Base-by-base conservation (phyloP, 495 filamentous ascomycete species). In the Lentithecium fluviatile region DNA sequence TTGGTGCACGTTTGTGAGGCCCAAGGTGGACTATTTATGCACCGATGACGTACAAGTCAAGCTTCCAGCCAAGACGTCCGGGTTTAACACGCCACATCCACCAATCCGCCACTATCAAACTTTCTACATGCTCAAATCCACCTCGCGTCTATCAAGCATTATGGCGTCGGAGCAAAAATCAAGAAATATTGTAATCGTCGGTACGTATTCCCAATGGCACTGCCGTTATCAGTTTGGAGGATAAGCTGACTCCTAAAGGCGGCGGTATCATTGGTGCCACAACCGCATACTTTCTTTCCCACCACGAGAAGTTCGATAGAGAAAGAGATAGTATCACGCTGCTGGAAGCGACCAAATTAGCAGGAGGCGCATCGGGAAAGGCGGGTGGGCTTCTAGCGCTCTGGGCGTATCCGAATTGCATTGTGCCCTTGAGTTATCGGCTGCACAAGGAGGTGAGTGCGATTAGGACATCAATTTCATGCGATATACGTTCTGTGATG, bases 251-350 rank as follows among this genome's bases (percentile, higher is more conserved):
- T 34, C 13, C 11, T 17, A n/a, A n/a, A 60, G 93, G 94, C 65
- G 94, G 93, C 66, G 94, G 94, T 69, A 91, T 98, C 56, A 96
- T 98, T 69, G 94, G 94, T 67, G 88, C 86, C 73, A 94, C 90
- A 55, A 90, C 90, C 13, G 94, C 94, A 52, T 98, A 98, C 74
- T 97, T 88, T 70, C 78, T 98, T 13, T 93, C 91, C 1, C 86
- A 90, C 60, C 94, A 98, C 74, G 88, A 89, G 11, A 83, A 83
- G 21, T 98, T 87, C 74, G 80, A 94, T 71, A 83, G 89, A 21
- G 70, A 79, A 6, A 80, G 83, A 34, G 88, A 96, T 70, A 86
- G 77, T 51, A 84, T 98, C 62, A 96, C 88, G 12, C 83, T 98
- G 32, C 79, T 98, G 60, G 94, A 98, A 79, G 91, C 94, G 0